A percentile compares a stretch with the other conserved stretches of the same genome.
Conservation (phyloP, 73 alveolate species). For the Stentor roeselii region DNA sequence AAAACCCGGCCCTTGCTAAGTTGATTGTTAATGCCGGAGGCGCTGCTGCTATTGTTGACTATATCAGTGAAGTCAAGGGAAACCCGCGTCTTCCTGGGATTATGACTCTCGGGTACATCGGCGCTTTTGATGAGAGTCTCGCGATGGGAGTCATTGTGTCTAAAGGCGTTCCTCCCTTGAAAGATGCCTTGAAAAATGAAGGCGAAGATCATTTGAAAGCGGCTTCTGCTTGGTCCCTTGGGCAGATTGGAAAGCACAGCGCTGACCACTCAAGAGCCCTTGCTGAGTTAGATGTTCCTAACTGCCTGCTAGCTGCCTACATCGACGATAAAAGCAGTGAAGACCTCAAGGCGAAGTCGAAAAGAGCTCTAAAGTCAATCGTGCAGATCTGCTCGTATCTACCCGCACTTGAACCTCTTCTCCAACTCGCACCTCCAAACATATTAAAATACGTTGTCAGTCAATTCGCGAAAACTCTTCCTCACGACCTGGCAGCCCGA, state of each 20-base stretch:
- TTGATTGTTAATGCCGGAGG: constrained; percentile 99
- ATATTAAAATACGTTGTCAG: constrained; percentile 80
- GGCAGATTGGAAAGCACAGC: constrained; percentile 98
- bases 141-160: constrained; percentile 97
- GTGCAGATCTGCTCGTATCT: constrained; percentile 96
- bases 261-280: constrained; percentile 98
- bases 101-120: constrained; percentile 96
- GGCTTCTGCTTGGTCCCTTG: constrained; percentile 90
- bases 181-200: constrained; percentile 96
- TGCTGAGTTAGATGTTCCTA: constrained; percentile 96
- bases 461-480: constrained; percentile 81
- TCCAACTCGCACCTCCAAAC: constrained; percentile 65
- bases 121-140: constrained; percentile 93
- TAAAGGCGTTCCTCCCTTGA: constrained; percentile 61
- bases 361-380: constrained; percentile 90
- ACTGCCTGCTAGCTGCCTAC: constrained; percentile 57
- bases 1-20: constrained; percentile 98
- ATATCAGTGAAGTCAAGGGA: constrained; percentile 93
- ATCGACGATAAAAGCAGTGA: constrained; percentile 81
- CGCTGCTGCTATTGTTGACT: constrained; percentile 96
- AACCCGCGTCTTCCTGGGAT: constrained; percentile 95
- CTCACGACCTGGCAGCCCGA: constrained; percentile 73
- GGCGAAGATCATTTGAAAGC: constrained; percentile 98
- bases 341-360: constrained; percentile 84
- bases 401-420: constrained; percentile 97